These are phyloP conservation scores for Carnegiea gigantea DNA, from an alignment of 179 eudicot genomes.

Conservation along the genomic window DNA sequence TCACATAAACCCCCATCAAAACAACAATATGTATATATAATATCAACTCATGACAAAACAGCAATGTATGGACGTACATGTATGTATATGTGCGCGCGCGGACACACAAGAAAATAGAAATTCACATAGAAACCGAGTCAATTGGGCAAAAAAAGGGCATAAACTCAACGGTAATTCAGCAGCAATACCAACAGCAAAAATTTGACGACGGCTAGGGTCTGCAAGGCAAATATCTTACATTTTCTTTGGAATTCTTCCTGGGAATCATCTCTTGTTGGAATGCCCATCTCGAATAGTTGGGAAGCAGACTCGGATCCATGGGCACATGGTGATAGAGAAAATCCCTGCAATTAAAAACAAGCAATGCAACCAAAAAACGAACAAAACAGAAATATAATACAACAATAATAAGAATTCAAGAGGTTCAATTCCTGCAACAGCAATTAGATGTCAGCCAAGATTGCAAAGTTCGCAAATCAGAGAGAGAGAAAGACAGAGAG, in stretches of 20 bases:
- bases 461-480: not conserved
- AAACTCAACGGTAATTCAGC: too few species aligned
- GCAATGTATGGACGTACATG: too few species aligned
- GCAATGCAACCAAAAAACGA: not conserved
- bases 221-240: conserved; percentile 14
- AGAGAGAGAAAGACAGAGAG: not conserved
- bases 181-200: not conserved
- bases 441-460: not conserved
- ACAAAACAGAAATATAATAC: not conserved
- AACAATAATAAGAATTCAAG: not conserved
- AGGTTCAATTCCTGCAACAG: not conserved
- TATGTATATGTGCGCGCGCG: too few species aligned
- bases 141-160: too few species aligned
- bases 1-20: too few species aligned
- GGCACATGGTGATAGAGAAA: not conserved
- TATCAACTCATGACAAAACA: too few species aligned
- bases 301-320: not conserved
- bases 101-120: too few species aligned
- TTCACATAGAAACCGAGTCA: too few species aligned
- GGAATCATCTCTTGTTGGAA: conserved; percentile 18
- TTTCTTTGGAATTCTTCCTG: conserved; percentile 32
- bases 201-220: not conserved
- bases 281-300: not conserved
- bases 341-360: not conserved
- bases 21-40: too few species aligned